phyloP scores from a whole-genome alignment of 2,329 filamentous ascomycete genomes.

The Dryadomyces quercivorus region DNA sequence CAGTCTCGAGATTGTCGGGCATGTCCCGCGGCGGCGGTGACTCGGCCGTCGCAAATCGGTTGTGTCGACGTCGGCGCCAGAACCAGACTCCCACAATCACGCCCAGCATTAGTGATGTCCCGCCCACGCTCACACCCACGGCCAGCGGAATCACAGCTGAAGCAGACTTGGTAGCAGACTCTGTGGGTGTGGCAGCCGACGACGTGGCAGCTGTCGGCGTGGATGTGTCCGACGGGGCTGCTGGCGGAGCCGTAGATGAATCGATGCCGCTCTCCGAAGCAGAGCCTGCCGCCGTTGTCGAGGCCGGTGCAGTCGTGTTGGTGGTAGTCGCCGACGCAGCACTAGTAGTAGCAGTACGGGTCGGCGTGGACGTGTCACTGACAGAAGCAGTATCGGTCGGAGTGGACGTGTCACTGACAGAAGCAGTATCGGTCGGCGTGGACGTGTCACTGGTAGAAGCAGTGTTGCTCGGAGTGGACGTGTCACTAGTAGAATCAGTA shows the following conservation, averaged over 20 bases:
- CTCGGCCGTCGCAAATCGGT: constrained; percentile 6
- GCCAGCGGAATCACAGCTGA: constrained; percentile 6
- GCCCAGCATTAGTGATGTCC: background rate
- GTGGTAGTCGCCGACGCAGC: no score
- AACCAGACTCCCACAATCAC: background rate
- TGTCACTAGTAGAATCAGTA: no score
- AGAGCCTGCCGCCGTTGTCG: no score
- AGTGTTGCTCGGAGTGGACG: background rate
- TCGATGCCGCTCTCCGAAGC: no score
- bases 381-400: background rate
- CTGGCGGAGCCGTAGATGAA: no score
- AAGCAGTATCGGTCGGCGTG: background rate
- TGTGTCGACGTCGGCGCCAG: constrained; percentile 5
- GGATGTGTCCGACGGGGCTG: no score
- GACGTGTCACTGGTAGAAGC: no score
- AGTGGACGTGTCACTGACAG: no score
- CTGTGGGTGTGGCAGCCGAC: background rate
- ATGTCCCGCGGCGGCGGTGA: constrained; percentile 9
- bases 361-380: background rate
- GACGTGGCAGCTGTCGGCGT: background rate
- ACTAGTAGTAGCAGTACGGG: no score
- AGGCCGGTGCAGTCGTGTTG: no score
- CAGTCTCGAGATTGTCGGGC: constrained; percentile 4
- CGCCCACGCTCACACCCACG: constrained; percentile 9
- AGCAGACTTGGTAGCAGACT: background rate